Evolutionary conservation across 768 basidiomycete species (phyloP).

Genomic region (Mycena epipterygia): DNA sequence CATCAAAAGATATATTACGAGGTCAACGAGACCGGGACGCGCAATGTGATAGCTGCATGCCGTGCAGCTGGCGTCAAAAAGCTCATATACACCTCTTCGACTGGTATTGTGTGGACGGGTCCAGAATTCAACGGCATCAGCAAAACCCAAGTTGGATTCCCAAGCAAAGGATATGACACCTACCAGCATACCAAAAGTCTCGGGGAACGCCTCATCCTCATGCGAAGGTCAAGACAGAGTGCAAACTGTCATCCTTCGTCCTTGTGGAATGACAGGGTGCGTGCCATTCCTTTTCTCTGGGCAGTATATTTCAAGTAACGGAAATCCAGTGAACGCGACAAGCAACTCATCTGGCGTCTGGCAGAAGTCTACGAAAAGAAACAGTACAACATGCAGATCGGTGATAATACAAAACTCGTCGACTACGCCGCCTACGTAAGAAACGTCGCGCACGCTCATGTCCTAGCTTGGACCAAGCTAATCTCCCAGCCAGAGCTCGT

Average conservation of each 20-base stretch:
- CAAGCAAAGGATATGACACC: slow-evolving; percentile 55
- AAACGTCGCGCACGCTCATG: slow-evolving; percentile 70
- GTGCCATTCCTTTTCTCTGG: slow-evolving; percentile 37
- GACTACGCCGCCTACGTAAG: slow-evolving; percentile 72
- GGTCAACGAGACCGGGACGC: slow-evolving; percentile 68
- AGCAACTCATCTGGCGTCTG: slow-evolving; percentile 72
- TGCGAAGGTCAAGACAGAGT: slow-evolving; percentile 58
- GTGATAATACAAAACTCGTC: slow-evolving; percentile 63
- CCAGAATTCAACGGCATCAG: slow-evolving; percentile 60
- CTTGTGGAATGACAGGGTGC: slow-evolving; percentile 72
- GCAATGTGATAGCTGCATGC: slow-evolving; percentile 60
- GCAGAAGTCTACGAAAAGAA: slow-evolving; percentile 61
- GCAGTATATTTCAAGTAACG: background rate
- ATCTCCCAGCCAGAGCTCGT: slow-evolving; percentile 41
- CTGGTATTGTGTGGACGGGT: slow-evolving; percentile 64
- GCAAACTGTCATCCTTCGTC: slow-evolving; percentile 62
- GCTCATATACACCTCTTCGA: slow-evolving; percentile 67
- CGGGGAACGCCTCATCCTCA: slow-evolving; percentile 63
- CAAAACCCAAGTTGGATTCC: slow-evolving; percentile 62
- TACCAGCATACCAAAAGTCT: slow-evolving; percentile 68
- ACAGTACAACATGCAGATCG: slow-evolving; percentile 55
- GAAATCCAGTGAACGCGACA: slow-evolving; percentile 71
- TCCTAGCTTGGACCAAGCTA: slow-evolving; percentile 53
- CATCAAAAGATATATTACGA: slow-evolving; percentile 55
- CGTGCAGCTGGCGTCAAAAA: slow-evolving; percentile 54